Conservation (phyloP, 495 filamentous ascomycete species). For the Aspergillus bridgeri region DNA sequence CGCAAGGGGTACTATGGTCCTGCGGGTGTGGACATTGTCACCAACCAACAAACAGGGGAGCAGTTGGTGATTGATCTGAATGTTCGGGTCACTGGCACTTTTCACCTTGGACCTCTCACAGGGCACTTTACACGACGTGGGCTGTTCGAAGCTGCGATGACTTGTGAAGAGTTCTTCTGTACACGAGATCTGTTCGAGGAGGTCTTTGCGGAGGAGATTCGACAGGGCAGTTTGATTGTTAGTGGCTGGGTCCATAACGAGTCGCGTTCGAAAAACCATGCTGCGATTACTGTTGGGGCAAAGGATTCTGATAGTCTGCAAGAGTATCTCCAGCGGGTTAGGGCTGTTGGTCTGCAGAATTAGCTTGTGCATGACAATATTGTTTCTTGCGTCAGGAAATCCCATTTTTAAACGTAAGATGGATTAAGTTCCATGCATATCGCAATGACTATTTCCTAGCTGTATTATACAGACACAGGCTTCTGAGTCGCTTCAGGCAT, state of each 20-base stretch:
- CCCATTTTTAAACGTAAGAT: no score
- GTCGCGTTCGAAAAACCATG: not conserved
- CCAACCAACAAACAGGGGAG: not conserved
- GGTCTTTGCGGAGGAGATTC: not conserved
- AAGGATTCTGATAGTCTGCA: not conserved
- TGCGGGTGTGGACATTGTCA: not conserved
- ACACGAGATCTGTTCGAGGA: not conserved
- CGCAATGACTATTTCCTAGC: not conserved
- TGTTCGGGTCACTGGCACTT: not conserved
- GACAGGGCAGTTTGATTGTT: not conserved
- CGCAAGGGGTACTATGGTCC: not conserved
- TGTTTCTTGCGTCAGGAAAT: no score
- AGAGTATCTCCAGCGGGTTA: not conserved
- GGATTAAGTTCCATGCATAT: no score
- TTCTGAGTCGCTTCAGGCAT: not conserved
- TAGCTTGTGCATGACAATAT: no score
- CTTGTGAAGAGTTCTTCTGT: not conserved
- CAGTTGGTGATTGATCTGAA: not conserved
- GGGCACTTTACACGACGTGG: not conserved
- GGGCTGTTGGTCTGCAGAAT: not conserved
- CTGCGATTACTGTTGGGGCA: not conserved
- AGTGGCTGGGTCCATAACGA: not conserved
- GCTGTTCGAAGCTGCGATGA: not conserved
- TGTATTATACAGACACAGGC: not conserved
- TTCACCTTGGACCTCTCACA: not conserved